These are phyloP conservation scores for Litsea cubeba DNA, from an alignment of 164 flowering plant species.

Conservation along the genomic window DNA sequence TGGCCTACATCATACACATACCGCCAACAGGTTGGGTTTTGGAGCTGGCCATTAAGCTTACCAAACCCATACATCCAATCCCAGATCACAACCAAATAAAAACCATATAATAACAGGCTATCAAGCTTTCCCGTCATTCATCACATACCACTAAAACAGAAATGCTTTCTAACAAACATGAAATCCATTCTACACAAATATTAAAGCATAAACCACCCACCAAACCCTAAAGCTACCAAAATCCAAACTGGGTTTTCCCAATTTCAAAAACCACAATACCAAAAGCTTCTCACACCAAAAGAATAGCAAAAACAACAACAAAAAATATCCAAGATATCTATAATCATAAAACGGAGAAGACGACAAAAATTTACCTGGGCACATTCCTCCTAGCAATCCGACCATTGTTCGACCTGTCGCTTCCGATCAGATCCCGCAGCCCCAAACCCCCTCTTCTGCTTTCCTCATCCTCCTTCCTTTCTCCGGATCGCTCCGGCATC, in stretches of 20 bases:
- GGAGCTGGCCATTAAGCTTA: no score
- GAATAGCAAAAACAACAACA: neutral
- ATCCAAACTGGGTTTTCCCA: neutral
- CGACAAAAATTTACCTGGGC: neutral
- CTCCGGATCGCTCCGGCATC: neutral
- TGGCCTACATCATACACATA: no score
- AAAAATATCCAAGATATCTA: no score
- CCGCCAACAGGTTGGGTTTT: no score
- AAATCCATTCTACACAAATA: no score
- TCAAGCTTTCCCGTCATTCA: no score
- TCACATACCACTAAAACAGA: no score
- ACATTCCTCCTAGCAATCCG: neutral
- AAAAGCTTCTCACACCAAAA: neutral
- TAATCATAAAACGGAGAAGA: neutral
- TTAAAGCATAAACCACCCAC: no score
- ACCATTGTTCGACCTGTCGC: neutral
- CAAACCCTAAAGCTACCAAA: neutral
- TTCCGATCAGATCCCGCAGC: neutral
- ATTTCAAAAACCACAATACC: neutral
- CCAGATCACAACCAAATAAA: no score
- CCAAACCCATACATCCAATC: no score
- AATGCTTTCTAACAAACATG: no score
- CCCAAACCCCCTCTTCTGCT: neutral
- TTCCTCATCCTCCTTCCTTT: neutral
- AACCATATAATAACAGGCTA: no score